phyloP scores from a whole-genome alignment of 2,329 filamentous ascomycete genomes.

The Cladophialophora exuberans region DNA sequence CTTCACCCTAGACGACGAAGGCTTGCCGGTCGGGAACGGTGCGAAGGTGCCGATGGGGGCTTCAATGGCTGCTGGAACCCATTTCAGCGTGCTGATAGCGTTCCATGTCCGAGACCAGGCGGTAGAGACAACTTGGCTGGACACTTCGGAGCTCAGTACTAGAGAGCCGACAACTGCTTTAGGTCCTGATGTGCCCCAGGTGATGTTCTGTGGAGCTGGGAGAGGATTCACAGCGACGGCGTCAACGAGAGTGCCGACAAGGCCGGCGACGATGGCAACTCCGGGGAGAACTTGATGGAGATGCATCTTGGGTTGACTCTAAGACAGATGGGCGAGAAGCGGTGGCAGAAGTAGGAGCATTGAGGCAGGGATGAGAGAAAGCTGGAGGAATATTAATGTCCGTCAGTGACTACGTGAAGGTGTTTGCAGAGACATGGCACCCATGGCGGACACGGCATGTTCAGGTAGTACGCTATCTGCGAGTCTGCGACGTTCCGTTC shows the following conservation, averaged over 20 bases:
- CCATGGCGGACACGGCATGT: slow-evolving; percentile 4
- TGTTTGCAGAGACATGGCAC: neutral
- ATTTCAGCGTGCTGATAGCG: slow-evolving; percentile 54
- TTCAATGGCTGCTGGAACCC: slow-evolving; percentile 58
- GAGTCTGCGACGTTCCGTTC: slow-evolving; percentile 10
- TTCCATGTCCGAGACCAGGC: slow-evolving; percentile 57
- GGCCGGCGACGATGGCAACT: slow-evolving; percentile 1
- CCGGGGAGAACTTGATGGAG: neutral
- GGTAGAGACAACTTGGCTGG: slow-evolving; percentile 44
- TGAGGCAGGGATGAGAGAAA: neutral
- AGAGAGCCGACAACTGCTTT: slow-evolving; percentile 46
- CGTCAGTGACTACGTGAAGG: slow-evolving; percentile 1
- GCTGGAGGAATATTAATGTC: slow-evolving; percentile 1
- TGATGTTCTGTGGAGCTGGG: slow-evolving; percentile 57
- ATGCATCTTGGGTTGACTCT: slow-evolving; percentile 7
- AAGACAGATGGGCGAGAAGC: neutral
- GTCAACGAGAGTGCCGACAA: slow-evolving; percentile 18
- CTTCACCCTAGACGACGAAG: slow-evolving; percentile 24
- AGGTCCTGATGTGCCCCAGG: slow-evolving; percentile 57
- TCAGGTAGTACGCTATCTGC: slow-evolving; percentile 8
- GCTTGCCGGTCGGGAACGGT: slow-evolving; percentile 52
- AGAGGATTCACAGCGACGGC: slow-evolving; percentile 59
- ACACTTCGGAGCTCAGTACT: slow-evolving; percentile 42
- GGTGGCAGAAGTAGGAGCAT: neutral
- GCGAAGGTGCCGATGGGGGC: slow-evolving; percentile 55